Evolutionary conservation across 495 filamentous ascomycete genomes (phyloP).

Genomic region (Cladorrhinum samala): DNA sequence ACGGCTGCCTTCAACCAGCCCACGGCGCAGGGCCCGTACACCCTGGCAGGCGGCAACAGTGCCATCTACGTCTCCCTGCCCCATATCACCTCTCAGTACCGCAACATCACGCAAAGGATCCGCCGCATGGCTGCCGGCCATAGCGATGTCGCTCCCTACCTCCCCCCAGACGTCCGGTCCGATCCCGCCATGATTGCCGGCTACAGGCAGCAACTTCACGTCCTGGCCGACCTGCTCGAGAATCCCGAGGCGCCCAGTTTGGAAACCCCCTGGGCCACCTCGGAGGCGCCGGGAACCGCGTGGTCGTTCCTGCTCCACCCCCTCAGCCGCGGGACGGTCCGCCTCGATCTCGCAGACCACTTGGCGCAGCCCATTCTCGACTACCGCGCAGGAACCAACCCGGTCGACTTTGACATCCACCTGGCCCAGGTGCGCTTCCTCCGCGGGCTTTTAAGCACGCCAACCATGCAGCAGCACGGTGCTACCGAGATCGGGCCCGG

Average conservation of each 20-base stretch:
- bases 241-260: slow-evolving; percentile 16
- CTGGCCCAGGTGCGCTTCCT: slow-evolving; percentile 16
- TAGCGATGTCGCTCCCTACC: slow-evolving; percentile 3
- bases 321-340: slow-evolving; percentile 25
- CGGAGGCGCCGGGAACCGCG: slow-evolving; percentile 5
- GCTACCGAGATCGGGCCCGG: slow-evolving; percentile 14
- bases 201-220: slow-evolving; percentile 18
- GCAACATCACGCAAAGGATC: slow-evolving; percentile 13
- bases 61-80: slow-evolving; percentile 22
- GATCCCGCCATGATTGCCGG: slow-evolving; percentile 15
- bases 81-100: slow-evolving; percentile 12
- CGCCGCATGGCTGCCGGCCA: not conserved
- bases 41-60: slow-evolving; percentile 18
- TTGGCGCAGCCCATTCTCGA: slow-evolving; percentile 27
- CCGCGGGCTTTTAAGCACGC: slow-evolving; percentile 17
- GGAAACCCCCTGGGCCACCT: slow-evolving; percentile 24
- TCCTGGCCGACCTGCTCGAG: slow-evolving; percentile 10
- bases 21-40: slow-evolving; percentile 24
- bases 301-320: slow-evolving; percentile 24
- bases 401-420: slow-evolving; percentile 26
- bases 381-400: slow-evolving; percentile 26
- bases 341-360: slow-evolving; percentile 29
- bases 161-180: slow-evolving; percentile 9
- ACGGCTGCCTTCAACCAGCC: slow-evolving; percentile 13
- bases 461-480: slow-evolving; percentile 9